Evolutionary conservation across 2,329 filamentous ascomycete species (phyloP).

Genomic region (Shiraia sp.): DNA sequence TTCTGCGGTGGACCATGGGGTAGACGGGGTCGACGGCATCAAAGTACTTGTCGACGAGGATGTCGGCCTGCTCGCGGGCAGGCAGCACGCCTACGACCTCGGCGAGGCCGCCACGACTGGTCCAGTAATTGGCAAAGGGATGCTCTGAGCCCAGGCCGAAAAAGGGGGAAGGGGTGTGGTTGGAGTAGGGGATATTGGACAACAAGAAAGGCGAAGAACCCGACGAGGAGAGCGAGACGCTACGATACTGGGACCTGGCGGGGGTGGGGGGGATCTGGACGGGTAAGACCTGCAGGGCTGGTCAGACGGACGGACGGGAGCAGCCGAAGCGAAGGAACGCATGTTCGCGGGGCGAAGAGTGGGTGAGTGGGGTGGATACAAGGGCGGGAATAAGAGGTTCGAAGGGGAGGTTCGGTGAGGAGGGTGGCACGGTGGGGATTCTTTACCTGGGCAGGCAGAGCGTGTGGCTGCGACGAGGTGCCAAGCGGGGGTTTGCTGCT

Average conservation of each 20-base stretch:
- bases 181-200: conserved; percentile 73
- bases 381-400: background rate
- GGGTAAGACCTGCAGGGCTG: conserved; percentile 12
- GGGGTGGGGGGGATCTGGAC: conserved; percentile 35
- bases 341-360: no score
- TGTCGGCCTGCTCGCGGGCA: conserved; percentile 74
- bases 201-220: conserved; percentile 60
- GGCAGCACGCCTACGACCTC: conserved; percentile 78
- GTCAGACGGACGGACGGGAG: conserved; percentile 15
- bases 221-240: conserved; percentile 42
- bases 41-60: conserved; percentile 61
- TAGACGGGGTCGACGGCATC: conserved; percentile 76
- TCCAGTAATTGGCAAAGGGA: conserved; percentile 85
- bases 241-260: conserved; percentile 34
- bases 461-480: conserved; percentile 25
- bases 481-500: conserved; percentile 34
- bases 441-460: conserved; percentile 34
- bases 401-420: conserved; percentile 14
- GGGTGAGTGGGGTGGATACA: no score
- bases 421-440: conserved; percentile 19
- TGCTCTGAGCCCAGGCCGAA: conserved; percentile 81
- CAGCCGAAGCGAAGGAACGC: conserved; percentile 1
- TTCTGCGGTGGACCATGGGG: conserved; percentile 75
- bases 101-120: conserved; percentile 71
- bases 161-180: conserved; percentile 72